Evolutionary conservation across 139 green algal species (phyloP).

Genomic region (Haematococcus sp.): DNA sequence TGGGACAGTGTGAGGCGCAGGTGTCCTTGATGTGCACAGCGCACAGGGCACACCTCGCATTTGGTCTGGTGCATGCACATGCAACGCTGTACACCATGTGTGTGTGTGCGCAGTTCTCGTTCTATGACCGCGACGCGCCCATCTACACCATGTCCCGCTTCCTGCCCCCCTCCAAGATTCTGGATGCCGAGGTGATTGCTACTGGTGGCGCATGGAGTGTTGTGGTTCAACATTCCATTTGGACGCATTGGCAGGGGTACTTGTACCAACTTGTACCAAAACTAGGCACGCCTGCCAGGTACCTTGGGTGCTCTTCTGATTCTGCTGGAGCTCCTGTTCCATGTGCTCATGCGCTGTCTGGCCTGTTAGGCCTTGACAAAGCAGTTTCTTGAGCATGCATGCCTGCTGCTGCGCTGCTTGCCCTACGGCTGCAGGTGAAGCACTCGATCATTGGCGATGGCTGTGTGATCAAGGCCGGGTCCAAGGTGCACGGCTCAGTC

Average conservation of each 20-base stretch:
- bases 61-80: background rate
- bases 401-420: too few relatives aligned
- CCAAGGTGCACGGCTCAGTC: slow-evolving; percentile 40
- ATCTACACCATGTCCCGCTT: slow-evolving; percentile 71
- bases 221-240: too few relatives aligned
- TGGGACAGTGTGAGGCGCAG: background rate
- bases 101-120: slow-evolving; percentile 1
- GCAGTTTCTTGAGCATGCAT: too few relatives aligned
- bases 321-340: too few relatives aligned
- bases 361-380: too few relatives aligned
- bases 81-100: background rate
- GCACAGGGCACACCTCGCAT: too few relatives aligned
- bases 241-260: too few relatives aligned
- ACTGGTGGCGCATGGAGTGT: background rate
- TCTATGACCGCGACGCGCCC: slow-evolving; percentile 64
- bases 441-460: slow-evolving; percentile 81
- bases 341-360: too few relatives aligned
- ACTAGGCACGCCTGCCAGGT: too few relatives aligned
- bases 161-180: slow-evolving; percentile 63
- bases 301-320: too few relatives aligned
- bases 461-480: slow-evolving; percentile 58
- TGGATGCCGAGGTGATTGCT: slow-evolving; percentile 59
- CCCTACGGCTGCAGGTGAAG: too few relatives aligned
- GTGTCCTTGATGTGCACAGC: slow-evolving; percentile 1
- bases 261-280: too few relatives aligned